phyloP scores from a whole-genome alignment of 306 rosid species.

The Potentilla sterilis region DNA sequence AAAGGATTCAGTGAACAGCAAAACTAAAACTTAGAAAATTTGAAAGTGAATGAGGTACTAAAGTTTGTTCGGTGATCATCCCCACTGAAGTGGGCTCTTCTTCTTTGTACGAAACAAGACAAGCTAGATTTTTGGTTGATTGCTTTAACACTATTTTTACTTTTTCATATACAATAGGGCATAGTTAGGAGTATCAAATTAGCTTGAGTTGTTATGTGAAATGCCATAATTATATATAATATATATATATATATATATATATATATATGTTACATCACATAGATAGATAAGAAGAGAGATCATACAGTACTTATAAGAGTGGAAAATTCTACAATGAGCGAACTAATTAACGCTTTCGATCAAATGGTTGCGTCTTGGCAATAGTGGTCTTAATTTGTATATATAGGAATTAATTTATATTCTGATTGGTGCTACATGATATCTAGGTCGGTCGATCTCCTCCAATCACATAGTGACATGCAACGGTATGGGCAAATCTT shows the following conservation, averaged over 20 bases:
- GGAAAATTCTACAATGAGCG: too few relatives aligned
- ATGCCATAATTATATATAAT: too few relatives aligned
- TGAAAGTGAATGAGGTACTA: neutral
- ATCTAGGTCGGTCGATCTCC: neutral
- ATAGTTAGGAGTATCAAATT: neutral
- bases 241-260: too few relatives aligned
- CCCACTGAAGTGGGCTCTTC: neutral
- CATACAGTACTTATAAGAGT: too few relatives aligned
- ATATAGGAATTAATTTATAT: neutral
- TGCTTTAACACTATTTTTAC: neutral
- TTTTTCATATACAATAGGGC: too few relatives aligned
- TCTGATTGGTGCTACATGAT: neutral
- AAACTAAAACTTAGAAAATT: neutral
- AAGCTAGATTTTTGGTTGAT: neutral
- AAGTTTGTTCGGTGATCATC: neutral
- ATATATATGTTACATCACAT: too few relatives aligned
- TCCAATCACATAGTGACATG: neutral
- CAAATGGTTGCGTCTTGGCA: neutral
- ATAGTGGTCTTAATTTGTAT: neutral
- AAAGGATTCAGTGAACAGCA: too few relatives aligned
- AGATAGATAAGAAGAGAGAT: too few relatives aligned
- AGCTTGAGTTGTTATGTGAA: too few relatives aligned
- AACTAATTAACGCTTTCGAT: neutral
- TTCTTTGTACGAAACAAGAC: conserved; percentile 2
- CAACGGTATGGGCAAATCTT: conserved; percentile 16